Percentiles rank a stretch among this genome's conserved stretches.
These are phyloP conservation scores for Immersiporthe knoxdaviesiana DNA, from an alignment of 2,329 filamentous ascomycete genomes.

Conservation along the genomic window DNA sequence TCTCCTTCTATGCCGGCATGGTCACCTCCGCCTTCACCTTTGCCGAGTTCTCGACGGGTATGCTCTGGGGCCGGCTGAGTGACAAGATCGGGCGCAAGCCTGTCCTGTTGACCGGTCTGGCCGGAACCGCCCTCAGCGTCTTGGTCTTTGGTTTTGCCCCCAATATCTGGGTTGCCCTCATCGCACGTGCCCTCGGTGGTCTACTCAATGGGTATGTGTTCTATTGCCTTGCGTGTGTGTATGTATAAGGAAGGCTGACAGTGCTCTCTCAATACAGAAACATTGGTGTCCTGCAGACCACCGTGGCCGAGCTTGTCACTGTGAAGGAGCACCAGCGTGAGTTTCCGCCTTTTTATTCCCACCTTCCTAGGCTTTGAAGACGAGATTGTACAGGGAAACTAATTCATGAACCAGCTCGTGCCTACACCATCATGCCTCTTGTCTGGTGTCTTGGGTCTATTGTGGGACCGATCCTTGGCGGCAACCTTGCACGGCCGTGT, in stretches of 20 bases:
- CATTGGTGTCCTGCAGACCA: conserved; percentile 93
- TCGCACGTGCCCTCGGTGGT: conserved; percentile 87
- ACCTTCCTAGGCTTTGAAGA: neutral
- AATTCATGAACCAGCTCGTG: conserved; percentile 64
- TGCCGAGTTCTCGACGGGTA: conserved; percentile 89
- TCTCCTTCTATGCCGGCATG: conserved; percentile 92
- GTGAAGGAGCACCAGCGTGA: conserved; percentile 89
- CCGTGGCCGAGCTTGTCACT: conserved; percentile 90
- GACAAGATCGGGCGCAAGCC: conserved; percentile 92
- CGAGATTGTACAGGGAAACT: conserved; percentile 23
- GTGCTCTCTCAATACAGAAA: conserved; percentile 63
- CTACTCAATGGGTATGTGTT: conserved; percentile 83
- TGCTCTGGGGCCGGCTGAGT: conserved; percentile 91
- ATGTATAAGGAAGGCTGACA: conserved; percentile 9
- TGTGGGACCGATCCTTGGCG: conserved; percentile 88
- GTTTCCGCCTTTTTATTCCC: too few species aligned
- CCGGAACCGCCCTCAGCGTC: conserved; percentile 91
- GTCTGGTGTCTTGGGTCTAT: conserved; percentile 98
- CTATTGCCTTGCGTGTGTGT: neutral
- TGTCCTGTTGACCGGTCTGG: conserved; percentile 84
- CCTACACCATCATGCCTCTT: conserved; percentile 97
- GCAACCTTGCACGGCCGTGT: conserved; percentile 84
- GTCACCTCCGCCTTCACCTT: conserved; percentile 96
- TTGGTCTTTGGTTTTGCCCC: conserved; percentile 88
- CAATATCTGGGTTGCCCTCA: conserved; percentile 78